Conservation (phyloP, 805 yeast species). For the Teunomyces barrocoloradensis region DNA sequence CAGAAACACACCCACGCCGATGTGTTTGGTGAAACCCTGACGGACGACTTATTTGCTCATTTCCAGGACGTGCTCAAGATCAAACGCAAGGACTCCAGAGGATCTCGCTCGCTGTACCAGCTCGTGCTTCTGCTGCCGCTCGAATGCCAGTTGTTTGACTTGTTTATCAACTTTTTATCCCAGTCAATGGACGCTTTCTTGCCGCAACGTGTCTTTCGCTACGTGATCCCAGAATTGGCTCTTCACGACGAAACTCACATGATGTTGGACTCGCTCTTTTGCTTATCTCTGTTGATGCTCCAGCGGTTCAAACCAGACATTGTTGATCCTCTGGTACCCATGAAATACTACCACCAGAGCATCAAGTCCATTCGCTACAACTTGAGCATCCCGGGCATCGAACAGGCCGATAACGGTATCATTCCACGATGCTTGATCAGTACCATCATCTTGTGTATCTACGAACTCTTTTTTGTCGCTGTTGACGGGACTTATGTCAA, state of each 20-base stretch:
- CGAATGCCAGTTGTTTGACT: constrained; percentile 32
- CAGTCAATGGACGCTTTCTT: constrained; percentile 32
- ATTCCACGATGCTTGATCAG: constrained; percentile 36
- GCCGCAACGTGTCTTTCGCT: constrained; percentile 25
- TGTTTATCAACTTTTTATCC: constrained; percentile 29
- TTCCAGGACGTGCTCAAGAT: constrained; percentile 24
- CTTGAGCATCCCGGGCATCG: constrained; percentile 24
- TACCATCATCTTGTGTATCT: constrained; percentile 35
- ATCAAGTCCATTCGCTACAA: constrained; percentile 32
- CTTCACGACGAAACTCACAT: constrained; percentile 37
- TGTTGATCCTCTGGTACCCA: constrained; percentile 30
- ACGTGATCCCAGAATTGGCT: constrained; percentile 35
- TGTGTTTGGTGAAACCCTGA: constrained; percentile 20
- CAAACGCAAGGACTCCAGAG: not conserved
- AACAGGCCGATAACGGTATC: constrained; percentile 23
- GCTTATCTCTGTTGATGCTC: constrained; percentile 35
- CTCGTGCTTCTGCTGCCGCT: constrained; percentile 18
- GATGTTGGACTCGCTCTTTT: constrained; percentile 35
- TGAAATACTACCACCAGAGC: constrained; percentile 36
- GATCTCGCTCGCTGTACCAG: constrained; percentile 7
- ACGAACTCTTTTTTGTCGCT: constrained; percentile 39
- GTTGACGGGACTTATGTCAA: constrained; percentile 36
- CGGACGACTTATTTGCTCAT: constrained; percentile 22
- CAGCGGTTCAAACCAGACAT: constrained; percentile 26
- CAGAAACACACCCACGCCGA: not conserved